Conservation (phyloP, 2,329 filamentous ascomycete species). For the Monilinia fructigena region DNA sequence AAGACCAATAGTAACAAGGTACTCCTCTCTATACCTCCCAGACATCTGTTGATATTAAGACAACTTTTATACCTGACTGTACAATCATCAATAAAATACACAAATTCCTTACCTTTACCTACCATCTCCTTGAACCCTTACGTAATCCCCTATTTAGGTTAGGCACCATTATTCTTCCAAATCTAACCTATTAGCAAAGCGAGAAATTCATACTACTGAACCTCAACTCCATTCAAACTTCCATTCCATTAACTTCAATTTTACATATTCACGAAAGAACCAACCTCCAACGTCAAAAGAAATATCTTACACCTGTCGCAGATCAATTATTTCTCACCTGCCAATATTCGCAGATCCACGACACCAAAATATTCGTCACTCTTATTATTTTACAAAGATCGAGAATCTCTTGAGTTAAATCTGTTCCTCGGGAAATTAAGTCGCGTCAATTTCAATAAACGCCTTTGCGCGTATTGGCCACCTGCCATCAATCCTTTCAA, state of each 20-base stretch:
- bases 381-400: slow-evolving; percentile 13
- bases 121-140: slow-evolving; percentile 14
- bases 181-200: slow-evolving; percentile 18
- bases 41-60: neutral
- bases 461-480: slow-evolving; percentile 33
- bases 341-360: slow-evolving; percentile 22
- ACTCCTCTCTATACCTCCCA: too few relatives aligned
- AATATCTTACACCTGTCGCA: slow-evolving; percentile 16
- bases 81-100: neutral
- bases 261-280: slow-evolving; percentile 18
- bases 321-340: neutral
- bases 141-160: slow-evolving; percentile 3
- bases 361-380: slow-evolving; percentile 18
- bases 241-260: slow-evolving; percentile 20
- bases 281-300: slow-evolving; percentile 21
- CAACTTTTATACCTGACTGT: neutral
- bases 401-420: slow-evolving; percentile 12
- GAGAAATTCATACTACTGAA: slow-evolving; percentile 20
- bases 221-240: slow-evolving; percentile 11
- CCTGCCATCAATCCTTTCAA: slow-evolving; percentile 27
- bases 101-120: neutral
- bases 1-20: too few relatives aligned
- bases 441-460: slow-evolving; percentile 27
- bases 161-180: slow-evolving; percentile 6
- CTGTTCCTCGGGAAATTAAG: slow-evolving; percentile 20